Conservation (phyloP, 192 early-diverging fungal genomes). For the Phlyctochytrium bullatum region DNA sequence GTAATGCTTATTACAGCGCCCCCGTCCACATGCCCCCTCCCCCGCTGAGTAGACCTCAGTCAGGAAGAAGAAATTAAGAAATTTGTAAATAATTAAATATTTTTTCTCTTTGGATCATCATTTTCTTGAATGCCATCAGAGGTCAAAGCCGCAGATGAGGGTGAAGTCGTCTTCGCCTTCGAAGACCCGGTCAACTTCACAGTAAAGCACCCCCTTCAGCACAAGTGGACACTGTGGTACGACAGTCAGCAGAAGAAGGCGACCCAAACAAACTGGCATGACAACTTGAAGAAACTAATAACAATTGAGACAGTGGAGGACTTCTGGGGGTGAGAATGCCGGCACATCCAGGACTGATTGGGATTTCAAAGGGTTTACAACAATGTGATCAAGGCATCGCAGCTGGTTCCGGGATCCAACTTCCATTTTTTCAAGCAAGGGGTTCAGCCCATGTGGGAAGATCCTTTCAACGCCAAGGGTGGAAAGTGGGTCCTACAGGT, state of each 20-base stretch:
- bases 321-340: conserved; percentile 81
- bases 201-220: conserved; percentile 84
- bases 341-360: background rate
- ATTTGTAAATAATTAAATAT: no score
- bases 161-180: background rate
- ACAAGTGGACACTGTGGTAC: conserved; percentile 93
- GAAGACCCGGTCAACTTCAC: conserved; percentile 65
- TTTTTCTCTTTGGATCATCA: no score
- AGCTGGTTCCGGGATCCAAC: conserved; percentile 76
- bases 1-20: no score
- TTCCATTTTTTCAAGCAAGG: conserved; percentile 94
- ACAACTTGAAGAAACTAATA: conserved; percentile 84
- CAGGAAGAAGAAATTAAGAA: no score
- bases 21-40: no score
- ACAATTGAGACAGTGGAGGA: conserved; percentile 94
- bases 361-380: conserved; percentile 66
- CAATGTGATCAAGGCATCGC: conserved; percentile 74
- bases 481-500: conserved; percentile 80
- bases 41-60: no score
- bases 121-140: no score
- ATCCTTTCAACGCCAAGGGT: conserved; percentile 82
- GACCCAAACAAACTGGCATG: conserved; percentile 73
- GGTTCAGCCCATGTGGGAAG: conserved; percentile 93
- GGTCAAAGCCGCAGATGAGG: background rate
- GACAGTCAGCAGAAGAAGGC: conserved; percentile 70